phyloP scores from a whole-genome alignment of 495 filamentous ascomycete genomes.

The Hypoxylon fragiforme region DNA sequence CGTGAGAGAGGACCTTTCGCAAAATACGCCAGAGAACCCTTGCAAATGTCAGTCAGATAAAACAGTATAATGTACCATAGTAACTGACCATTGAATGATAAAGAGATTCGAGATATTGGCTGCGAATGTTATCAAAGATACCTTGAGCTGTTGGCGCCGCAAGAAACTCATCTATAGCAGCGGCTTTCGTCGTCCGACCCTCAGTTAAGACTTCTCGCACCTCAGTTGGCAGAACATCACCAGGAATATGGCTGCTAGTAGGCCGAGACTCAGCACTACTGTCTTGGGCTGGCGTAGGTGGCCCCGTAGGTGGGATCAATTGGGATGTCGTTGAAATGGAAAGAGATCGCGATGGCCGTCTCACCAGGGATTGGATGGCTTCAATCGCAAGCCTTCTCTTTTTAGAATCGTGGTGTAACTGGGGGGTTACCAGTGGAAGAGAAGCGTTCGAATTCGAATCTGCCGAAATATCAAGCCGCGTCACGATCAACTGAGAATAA shows the following conservation, averaged over 20 bases:
- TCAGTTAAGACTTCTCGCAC: constrained; percentile 3
- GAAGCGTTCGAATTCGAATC: constrained; percentile 12
- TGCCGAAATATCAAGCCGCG: constrained; percentile 1
- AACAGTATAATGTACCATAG: neutral
- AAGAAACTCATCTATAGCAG: constrained; percentile 24
- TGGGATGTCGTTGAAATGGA: constrained; percentile 36
- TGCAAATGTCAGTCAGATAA: constrained; percentile 28
- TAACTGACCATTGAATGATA: constrained; percentile 78
- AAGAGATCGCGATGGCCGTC: constrained; percentile 39
- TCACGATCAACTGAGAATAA: constrained; percentile 31
- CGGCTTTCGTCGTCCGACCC: neutral
- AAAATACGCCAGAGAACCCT: constrained; percentile 94
- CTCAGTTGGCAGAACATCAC: constrained; percentile 5
- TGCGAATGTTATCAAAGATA: constrained; percentile 67
- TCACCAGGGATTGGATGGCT: constrained; percentile 53
- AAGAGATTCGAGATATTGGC: constrained; percentile 84
- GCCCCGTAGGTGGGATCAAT: constrained; percentile 11
- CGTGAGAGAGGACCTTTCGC: constrained; percentile 94
- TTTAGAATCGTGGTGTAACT: constrained; percentile 49
- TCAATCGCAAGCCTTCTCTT: constrained; percentile 57
- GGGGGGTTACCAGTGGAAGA: constrained; percentile 39
- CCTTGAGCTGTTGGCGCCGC: constrained; percentile 58
- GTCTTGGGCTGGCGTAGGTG: constrained; percentile 10
- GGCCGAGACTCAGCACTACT: constrained; percentile 2
- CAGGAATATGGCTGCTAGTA: constrained; percentile 7